phyloP scores from a whole-genome alignment of 495 filamentous ascomycete species.

The Trichoderma parareesei region DNA sequence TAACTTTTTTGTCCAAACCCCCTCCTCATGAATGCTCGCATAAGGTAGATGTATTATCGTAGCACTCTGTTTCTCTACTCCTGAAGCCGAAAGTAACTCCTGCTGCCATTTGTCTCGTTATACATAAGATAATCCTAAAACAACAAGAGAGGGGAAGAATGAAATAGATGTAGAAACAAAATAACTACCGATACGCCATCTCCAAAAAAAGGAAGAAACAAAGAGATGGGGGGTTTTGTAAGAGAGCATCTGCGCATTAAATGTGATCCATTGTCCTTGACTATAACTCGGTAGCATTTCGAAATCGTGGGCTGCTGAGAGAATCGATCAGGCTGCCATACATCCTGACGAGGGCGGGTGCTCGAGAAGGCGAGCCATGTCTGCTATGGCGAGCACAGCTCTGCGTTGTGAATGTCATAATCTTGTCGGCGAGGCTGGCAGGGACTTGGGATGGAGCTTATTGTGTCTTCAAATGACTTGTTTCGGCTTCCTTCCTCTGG shows the following conservation, averaged over 20 bases:
- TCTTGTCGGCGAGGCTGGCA: neutral
- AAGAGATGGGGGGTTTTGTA: neutral
- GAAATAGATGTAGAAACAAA: neutral
- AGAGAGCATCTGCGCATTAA: neutral
- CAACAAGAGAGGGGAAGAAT: neutral
- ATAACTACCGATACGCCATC: slow-evolving; percentile 8
- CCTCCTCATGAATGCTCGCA: neutral
- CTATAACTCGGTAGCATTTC: neutral
- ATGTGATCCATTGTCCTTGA: slow-evolving; percentile 5
- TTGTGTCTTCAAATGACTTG: neutral
- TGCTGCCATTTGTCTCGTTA: neutral
- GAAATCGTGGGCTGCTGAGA: neutral
- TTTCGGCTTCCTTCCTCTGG: slow-evolving; percentile 12
- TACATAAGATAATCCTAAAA: slow-evolving; percentile 1
- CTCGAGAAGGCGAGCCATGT: neutral
- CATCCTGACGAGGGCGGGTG: neutral
- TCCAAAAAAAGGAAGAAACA: neutral
- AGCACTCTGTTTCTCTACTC: neutral
- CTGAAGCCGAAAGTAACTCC: neutral
- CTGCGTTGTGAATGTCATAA: neutral
- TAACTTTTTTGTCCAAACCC: neutral
- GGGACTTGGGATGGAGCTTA: neutral
- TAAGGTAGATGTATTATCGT: neutral
- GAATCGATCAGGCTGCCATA: neutral
- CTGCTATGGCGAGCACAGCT: neutral